Conservation (phyloP, 2,329 filamentous ascomycete species). For the Cladophialophora chaetospira region DNA sequence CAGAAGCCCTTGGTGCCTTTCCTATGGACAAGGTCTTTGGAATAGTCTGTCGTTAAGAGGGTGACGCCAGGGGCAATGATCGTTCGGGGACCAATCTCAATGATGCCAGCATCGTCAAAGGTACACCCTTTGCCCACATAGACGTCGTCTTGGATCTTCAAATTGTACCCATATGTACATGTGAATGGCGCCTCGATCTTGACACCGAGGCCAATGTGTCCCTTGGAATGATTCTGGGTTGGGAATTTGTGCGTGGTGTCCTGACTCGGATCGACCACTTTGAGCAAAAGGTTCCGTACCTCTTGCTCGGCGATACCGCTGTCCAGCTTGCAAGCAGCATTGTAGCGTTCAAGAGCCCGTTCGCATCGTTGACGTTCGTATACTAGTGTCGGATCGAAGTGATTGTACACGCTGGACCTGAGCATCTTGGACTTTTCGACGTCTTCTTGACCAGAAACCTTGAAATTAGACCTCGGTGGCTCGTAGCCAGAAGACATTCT, state of each 20-base stretch:
- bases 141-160: conserved; percentile 81
- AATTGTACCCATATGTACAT: conserved; percentile 96
- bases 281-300: conserved; percentile 53
- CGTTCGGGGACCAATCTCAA: conserved; percentile 73
- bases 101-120: conserved; percentile 81
- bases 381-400: conserved; percentile 74
- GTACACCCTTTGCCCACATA: conserved; percentile 80
- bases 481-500: conserved; percentile 19
- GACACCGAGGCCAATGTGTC: conserved; percentile 70
- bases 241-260: conserved; percentile 68
- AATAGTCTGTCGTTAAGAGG: conserved; percentile 74
- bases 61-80: conserved; percentile 80
- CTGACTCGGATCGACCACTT: conserved; percentile 68
- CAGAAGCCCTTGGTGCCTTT: conserved; percentile 74
- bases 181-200: conserved; percentile 84
- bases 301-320: conserved; percentile 62
- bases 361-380: conserved; percentile 84
- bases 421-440: conserved; percentile 93
- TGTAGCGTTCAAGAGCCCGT: conserved; percentile 80
- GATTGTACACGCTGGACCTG: conserved; percentile 73
- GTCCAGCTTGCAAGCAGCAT: conserved; percentile 76
- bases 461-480: conserved; percentile 19
- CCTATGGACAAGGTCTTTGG: conserved; percentile 71
- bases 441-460: conserved; percentile 41
- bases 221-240: conserved; percentile 49